Conservation (phyloP, 345 rosid genomes). For the Capsella bursapastoris region DNA sequence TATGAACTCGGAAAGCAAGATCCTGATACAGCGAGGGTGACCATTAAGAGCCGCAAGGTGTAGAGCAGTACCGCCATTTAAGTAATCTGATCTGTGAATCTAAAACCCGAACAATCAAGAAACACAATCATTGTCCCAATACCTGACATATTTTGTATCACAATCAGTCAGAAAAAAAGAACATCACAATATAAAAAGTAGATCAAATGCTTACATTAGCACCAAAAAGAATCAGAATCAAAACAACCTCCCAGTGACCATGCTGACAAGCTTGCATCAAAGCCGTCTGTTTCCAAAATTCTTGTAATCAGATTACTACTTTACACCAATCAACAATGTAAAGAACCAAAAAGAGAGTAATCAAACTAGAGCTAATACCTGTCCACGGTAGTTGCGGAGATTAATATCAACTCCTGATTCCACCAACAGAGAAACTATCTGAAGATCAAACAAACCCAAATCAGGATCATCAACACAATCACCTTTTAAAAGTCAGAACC, state of each 20-base stretch:
- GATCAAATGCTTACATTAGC: conserved; percentile 71
- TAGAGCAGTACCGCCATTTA: conserved; percentile 95
- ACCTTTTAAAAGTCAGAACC: conserved; percentile 2
- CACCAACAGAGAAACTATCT: conserved; percentile 92
- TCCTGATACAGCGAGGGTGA: conserved; percentile 81
- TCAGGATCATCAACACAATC: conserved; percentile 21
- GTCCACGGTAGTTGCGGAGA: conserved; percentile 97
- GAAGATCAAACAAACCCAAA: conserved; percentile 29
- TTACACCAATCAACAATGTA: not conserved
- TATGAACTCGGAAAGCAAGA: conserved; percentile 84
- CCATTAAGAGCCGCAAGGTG: conserved; percentile 96
- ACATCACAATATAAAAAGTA: not conserved
- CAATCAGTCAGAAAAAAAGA: not conserved
- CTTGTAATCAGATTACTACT: not conserved
- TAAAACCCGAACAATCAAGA: conserved; percentile 33
- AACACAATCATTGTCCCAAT: conserved; percentile 25
- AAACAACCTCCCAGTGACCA: conserved; percentile 99
- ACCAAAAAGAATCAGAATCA: conserved; percentile 79
- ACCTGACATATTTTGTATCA: not conserved
- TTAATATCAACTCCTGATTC: conserved; percentile 98
- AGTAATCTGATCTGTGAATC: conserved; percentile 92
- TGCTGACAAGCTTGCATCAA: conserved; percentile 99
- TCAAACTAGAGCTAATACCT: conserved; percentile 53
- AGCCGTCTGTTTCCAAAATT: conserved; percentile 67
- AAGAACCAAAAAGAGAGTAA: conserved; percentile 7